These are phyloP conservation scores for Dactylellina sp. DNA, from an alignment of 2,329 filamentous ascomycete genomes.

Conservation along the genomic window DNA sequence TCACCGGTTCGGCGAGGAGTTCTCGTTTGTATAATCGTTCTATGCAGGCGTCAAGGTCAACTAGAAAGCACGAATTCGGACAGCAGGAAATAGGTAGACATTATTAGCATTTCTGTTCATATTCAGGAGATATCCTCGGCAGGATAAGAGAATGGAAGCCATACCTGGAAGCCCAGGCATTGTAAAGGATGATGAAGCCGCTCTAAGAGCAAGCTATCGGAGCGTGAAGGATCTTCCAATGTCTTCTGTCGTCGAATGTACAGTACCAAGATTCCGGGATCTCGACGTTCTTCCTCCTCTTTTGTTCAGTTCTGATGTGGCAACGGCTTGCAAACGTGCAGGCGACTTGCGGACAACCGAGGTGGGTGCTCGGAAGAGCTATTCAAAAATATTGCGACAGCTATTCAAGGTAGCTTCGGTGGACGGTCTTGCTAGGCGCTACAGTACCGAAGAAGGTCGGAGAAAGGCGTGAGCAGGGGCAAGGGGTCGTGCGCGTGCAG, in stretches of 20 bases:
- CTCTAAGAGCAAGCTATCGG: slow-evolving; percentile 47
- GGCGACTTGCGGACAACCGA: slow-evolving; percentile 51
- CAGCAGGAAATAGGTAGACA: slow-evolving; percentile 73
- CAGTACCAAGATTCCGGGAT: slow-evolving; percentile 43
- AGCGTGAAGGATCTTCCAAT: slow-evolving; percentile 48
- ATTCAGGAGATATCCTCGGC: no score
- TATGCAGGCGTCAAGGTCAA: slow-evolving; percentile 99
- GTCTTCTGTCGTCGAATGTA: slow-evolving; percentile 1
- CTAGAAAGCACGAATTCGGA: slow-evolving; percentile 62
- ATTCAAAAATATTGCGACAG: slow-evolving; percentile 43
- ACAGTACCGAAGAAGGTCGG: slow-evolving; percentile 17
- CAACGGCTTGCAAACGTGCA: slow-evolving; percentile 37
- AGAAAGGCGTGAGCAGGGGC: slow-evolving; percentile 39
- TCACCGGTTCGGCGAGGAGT: slow-evolving; percentile 94
- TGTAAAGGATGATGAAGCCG: slow-evolving; percentile 57
- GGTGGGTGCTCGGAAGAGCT: slow-evolving; percentile 27
- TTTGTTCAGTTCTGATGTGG: slow-evolving; percentile 27
- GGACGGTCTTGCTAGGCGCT: slow-evolving; percentile 47
- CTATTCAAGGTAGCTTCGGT: slow-evolving; percentile 39
- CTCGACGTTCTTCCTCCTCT: slow-evolving; percentile 25
- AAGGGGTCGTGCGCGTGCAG: slow-evolving; percentile 44
- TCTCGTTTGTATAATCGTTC: slow-evolving; percentile 96
- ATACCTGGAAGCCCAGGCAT: slow-evolving; percentile 67
- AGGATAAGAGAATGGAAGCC: slow-evolving; percentile 56
- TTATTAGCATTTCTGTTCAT: slow-evolving; percentile 30